Evolutionary conservation across 2,329 filamentous ascomycete genomes (phyloP).

Genomic region (Cercospora zeae-maydis): DNA sequence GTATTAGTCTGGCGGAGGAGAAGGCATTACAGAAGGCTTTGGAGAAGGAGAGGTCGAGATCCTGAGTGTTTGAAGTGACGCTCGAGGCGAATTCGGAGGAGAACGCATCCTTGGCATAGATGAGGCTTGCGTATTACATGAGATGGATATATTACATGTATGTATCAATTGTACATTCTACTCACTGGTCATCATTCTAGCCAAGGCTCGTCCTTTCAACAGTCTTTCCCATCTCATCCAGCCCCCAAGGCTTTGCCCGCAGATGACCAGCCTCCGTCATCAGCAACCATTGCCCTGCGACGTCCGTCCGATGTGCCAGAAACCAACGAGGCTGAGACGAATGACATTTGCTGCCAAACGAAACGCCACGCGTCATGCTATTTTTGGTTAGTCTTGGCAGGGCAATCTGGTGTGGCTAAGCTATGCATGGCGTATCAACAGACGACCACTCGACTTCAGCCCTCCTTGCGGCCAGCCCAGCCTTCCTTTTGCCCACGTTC

Average conservation of each 20-base stretch:
- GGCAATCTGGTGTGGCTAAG: neutral
- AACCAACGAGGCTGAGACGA: neutral
- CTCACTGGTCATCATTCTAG: neutral
- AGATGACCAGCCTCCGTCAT: neutral
- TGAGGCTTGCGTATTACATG: neutral
- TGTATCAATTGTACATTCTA: neutral
- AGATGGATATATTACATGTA: too few species aligned
- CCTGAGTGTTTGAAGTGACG: neutral
- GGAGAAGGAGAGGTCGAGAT: constrained; percentile 12
- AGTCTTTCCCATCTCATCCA: too few species aligned
- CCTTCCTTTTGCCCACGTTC: neutral
- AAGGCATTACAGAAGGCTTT: constrained; percentile 25
- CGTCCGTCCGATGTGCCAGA: neutral
- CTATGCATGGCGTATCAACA: neutral
- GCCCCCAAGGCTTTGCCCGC: too few species aligned
- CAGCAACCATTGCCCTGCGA: neutral
- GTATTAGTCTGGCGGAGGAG: constrained; percentile 32
- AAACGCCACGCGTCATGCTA: neutral
- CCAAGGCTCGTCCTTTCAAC: too few species aligned
- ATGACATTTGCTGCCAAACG: neutral
- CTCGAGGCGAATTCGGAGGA: neutral
- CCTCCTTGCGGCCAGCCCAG: neutral
- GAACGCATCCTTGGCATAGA: neutral
- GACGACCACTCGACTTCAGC: neutral
- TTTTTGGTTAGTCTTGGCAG: neutral